Evolutionary conservation across 257 asterid genomes (phyloP), one percentile per base, ranked within the genome.

Genomic region (Przewalskia tangutica): DNA sequence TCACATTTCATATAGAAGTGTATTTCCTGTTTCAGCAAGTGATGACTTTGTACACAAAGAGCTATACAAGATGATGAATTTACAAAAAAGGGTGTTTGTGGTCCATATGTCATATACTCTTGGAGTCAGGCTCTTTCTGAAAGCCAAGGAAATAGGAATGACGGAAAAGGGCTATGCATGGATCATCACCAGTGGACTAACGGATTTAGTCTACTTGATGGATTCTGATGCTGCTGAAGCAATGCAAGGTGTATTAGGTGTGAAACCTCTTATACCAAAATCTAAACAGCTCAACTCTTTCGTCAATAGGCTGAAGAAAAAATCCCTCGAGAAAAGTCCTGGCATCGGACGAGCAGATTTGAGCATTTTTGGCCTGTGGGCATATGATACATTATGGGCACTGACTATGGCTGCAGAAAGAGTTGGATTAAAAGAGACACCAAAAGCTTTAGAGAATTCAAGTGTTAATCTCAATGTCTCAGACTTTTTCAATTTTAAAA

Each of bases 221-320:
- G 87, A 79, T 75, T 51, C 84, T 4, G 46, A 51, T 3, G 64
- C 80, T 8, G 79, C 85, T 10, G 88, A 85, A 11, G 53, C 89
- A 12, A 86, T 88, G 90, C 91, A 89, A 23, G 93, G 93, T 6
- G 93, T 88, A 7, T 3, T 91, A n/a, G 94, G 93, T 0, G 88
- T 91, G 18, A 88, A 81, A 38, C 89, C 91, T 1, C 46, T 68
- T 18, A 67, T 85, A 63, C 88, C 87, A 38, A 81, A 44, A 54
- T 84, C 87, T 6, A 14, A 27, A 11, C 46, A 70, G 51, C 86
- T 86, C 2, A 16, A 82, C 7, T 60, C 71, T 36, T 83, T 83
- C 20, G 44, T 76, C 38, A 4, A 14, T 18, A 66, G 75, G 48
- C 83, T 85, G 84, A 77, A 79, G 75, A 44, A 53, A 60, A 88